These are phyloP conservation scores for Dactylis glomerata DNA, from an alignment of 176 grass and related monocot species.

Conservation along the genomic window DNA sequence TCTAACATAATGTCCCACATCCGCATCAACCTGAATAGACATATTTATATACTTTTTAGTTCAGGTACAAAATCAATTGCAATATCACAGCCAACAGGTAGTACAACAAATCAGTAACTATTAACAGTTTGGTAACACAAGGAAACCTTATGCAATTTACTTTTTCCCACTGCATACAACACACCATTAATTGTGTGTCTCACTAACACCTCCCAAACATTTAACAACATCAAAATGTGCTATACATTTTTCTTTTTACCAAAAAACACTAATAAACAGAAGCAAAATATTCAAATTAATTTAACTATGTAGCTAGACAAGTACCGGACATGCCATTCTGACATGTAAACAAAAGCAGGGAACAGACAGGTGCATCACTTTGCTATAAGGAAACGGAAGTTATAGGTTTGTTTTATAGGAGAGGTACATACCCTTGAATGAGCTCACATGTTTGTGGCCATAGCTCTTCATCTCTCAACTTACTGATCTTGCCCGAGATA, in stretches of 20 bases:
- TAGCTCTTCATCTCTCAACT: slow-evolving; percentile 87
- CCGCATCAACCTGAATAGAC: slow-evolving; percentile 61
- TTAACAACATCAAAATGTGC: not conserved
- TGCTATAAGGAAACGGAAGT: slow-evolving; percentile 9
- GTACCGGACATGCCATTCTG: not conserved
- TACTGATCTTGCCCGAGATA: slow-evolving; percentile 89
- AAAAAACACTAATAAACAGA: not conserved
- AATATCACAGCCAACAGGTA: slow-evolving; percentile 11
- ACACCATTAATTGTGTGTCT: not conserved
- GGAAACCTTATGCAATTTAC: not conserved
- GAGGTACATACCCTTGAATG: slow-evolving; percentile 74
- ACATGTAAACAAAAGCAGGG: not conserved
- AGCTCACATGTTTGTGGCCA: slow-evolving; percentile 92
- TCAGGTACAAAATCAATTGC: not conserved
- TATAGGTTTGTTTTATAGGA: not conserved
- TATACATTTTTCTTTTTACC: not conserved
- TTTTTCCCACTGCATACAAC: not conserved
- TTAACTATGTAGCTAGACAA: not conserved
- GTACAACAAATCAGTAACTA: not conserved
- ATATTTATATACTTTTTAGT: not conserved
- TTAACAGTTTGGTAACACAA: not conserved
- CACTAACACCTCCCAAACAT: not conserved
- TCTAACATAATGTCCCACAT: slow-evolving; percentile 84
- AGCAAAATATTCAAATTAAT: slow-evolving; percentile 7
- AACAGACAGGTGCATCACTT: not conserved